Evolutionary conservation across 1,284 basidiomycete genomes (phyloP).

Genomic region (Volvariella surrecta): DNA sequence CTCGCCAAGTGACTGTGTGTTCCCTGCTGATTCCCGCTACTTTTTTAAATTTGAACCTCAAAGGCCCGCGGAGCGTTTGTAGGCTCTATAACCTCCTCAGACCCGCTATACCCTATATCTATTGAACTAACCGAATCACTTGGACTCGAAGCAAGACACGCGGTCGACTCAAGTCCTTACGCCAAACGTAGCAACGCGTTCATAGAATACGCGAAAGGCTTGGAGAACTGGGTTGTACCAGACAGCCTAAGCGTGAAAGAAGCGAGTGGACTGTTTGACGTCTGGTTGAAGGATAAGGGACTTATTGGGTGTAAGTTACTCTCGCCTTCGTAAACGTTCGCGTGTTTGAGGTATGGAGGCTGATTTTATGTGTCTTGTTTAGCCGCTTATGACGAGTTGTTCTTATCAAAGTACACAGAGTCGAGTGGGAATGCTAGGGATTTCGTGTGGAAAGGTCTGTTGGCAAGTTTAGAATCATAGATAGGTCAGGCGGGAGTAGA

Average conservation of each 20-base stretch:
- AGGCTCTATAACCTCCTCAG: conserved; percentile 52
- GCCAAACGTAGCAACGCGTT: conserved; percentile 35
- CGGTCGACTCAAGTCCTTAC: conserved; percentile 33
- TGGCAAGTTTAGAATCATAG: conserved; percentile 30
- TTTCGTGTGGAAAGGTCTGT: conserved; percentile 67
- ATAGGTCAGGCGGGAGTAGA: no score
- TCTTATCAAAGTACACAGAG: conserved; percentile 67
- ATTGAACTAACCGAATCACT: conserved; percentile 55
- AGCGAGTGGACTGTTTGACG: conserved; percentile 58
- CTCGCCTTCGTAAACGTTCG: conserved; percentile 4
- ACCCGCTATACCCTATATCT: conserved; percentile 44
- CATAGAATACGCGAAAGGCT: conserved; percentile 42
- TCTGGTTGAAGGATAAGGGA: conserved; percentile 55
- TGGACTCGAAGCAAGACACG: conserved; percentile 26
- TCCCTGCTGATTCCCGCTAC: no score
- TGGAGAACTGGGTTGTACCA: conserved; percentile 49
- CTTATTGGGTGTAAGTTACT: conserved; percentile 36
- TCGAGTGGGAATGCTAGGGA: conserved; percentile 64
- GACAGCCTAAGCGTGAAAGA: conserved; percentile 49
- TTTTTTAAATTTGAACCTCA: no score
- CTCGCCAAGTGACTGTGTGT: conserved; percentile 1
- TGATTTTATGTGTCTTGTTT: conserved; percentile 8
- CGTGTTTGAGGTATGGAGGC: conserved; percentile 6
- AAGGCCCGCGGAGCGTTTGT: conserved; percentile 56
- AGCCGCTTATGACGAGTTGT: conserved; percentile 55